Base-by-base conservation (phyloP, 2,329 filamentous ascomycete genomes). In the Penicillium sp. region DNA sequence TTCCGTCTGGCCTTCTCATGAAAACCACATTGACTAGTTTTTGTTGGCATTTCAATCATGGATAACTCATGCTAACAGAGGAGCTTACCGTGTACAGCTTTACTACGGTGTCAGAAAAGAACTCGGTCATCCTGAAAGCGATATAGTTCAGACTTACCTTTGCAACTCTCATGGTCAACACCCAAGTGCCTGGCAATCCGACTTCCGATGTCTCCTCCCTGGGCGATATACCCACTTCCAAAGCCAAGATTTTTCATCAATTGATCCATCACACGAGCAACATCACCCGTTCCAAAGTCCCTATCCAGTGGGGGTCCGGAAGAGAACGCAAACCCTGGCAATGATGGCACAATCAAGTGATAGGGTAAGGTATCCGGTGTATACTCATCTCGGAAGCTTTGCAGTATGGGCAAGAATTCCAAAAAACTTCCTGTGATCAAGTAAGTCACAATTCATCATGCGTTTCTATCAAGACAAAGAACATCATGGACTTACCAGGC, bases 161-260 rank as follows among this genome's bases (percentile, higher is more conserved):
- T 70, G 44, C 68, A 70, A 38, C 61, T 63, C 16, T 65, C 61
- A 56, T 65, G 56, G 1, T 67, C 57, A 6, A 65, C 65, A 0
- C 56, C 65, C 38, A 71, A 38, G 0, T 53, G 29, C 11, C 67
- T 57, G 0, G 63, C 61, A 40, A 71, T 47, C 3, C 57, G 59
- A 49, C 62, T 66, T 3, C 68, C 68, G 45, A 70, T 69, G 34
- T 70, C 69, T 16, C 69, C 69, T 14, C 69, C 69, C 26, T 71
- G 69, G 2, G 59, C 61, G 7, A 70, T 42, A 56, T 72, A 72
- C 2, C 67, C 67, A 16, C 53, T 60, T 14, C 49, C 64, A 42
- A 69, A 68, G 2, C 69, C 69, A 9, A 72, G 49, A 3, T 57
- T 45, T 29, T 59, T 62, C 68, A 72, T 71, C 3, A 72, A 42